phyloP scores from a whole-genome alignment of 352 stramenopile species.

The Phytophthora pluvialis region DNA sequence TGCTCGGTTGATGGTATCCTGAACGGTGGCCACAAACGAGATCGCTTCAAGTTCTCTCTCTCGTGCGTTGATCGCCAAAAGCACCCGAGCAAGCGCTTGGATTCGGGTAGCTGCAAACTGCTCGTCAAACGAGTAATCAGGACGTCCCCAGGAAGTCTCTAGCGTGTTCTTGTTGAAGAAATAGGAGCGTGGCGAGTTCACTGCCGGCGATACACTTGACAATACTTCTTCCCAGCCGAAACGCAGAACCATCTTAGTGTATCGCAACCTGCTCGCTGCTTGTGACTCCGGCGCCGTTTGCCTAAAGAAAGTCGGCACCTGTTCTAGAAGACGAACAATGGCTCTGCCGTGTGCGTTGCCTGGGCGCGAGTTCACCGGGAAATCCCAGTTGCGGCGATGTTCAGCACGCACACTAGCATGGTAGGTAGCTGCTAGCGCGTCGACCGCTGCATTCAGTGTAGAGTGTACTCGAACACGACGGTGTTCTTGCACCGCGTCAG shows the following conservation, averaged over 20 bases:
- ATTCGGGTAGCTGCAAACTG: slow-evolving; percentile 69
- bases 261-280: slow-evolving; percentile 38
- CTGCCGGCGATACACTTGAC: neutral
- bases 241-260: slow-evolving; percentile 59
- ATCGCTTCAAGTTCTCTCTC: slow-evolving; percentile 39
- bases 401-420: slow-evolving; percentile 59
- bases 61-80: slow-evolving; percentile 45
- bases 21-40: slow-evolving; percentile 54
- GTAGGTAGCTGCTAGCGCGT: slow-evolving; percentile 44
- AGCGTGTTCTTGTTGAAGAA: slow-evolving; percentile 56
- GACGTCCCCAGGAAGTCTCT: slow-evolving; percentile 60
- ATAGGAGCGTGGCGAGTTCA: slow-evolving; percentile 29
- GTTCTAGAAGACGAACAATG: slow-evolving; percentile 53
- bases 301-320: slow-evolving; percentile 37
- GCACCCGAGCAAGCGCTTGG: slow-evolving; percentile 61
- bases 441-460: slow-evolving; percentile 19
- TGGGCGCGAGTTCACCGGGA: slow-evolving; percentile 55
- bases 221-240: slow-evolving; percentile 72
- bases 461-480: slow-evolving; percentile 17
- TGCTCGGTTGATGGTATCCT: slow-evolving; percentile 34
- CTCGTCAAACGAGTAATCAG: slow-evolving; percentile 70
- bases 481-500: slow-evolving; percentile 7
- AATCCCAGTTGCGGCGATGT: slow-evolving; percentile 55
- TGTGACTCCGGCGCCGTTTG: slow-evolving; percentile 25
- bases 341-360: slow-evolving; percentile 57